phyloP scores from a whole-genome alignment of 2,329 filamentous ascomycete genomes.

The Ophiocordyceps sinensis region DNA sequence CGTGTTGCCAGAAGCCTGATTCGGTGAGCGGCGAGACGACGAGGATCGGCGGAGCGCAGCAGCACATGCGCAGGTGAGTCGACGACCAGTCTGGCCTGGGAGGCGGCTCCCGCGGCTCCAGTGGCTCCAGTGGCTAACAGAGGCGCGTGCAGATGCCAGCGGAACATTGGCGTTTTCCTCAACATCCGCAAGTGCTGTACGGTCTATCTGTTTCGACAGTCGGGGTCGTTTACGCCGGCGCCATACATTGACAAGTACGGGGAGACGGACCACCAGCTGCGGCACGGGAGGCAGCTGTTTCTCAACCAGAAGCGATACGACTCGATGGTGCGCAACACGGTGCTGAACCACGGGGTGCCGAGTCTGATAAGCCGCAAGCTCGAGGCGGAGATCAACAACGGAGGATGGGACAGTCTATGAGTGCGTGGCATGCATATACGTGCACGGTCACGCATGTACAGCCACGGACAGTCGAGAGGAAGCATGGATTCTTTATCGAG shows the following conservation, averaged over 20 bases:
- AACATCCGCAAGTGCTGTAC: conserved; percentile 94
- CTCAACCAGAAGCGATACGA: conserved; percentile 93
- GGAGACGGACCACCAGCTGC: conserved; percentile 82
- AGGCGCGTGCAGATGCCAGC: conserved; percentile 52
- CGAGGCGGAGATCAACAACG: conserved; percentile 92
- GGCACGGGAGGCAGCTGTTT: conserved; percentile 77
- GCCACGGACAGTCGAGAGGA: too few relatives aligned
- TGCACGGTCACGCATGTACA: too few relatives aligned
- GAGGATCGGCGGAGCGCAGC: conserved; percentile 69
- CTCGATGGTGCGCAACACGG: conserved; percentile 68
- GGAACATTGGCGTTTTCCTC: conserved; percentile 83
- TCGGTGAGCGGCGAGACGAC: conserved; percentile 24
- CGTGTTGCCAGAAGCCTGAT: conserved; percentile 67
- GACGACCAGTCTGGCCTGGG: neutral
- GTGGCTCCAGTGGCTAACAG: too few relatives aligned
- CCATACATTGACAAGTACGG: conserved; percentile 95
- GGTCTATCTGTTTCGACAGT: conserved; percentile 67
- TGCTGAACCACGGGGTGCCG: conserved; percentile 75
- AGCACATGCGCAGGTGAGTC: conserved; percentile 77
- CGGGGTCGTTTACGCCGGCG: conserved; percentile 73
- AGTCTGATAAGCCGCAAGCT: conserved; percentile 80
- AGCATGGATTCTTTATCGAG: too few relatives aligned
- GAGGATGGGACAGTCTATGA: conserved; percentile 73
- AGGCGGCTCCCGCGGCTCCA: too few relatives aligned
- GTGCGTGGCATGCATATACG: neutral